Percentiles rank a stretch among this genome's conserved stretches.
These are phyloP conservation scores for Kluyveromyces lactis DNA, from an alignment of 805 yeast species.

Conservation along the genomic window DNA sequence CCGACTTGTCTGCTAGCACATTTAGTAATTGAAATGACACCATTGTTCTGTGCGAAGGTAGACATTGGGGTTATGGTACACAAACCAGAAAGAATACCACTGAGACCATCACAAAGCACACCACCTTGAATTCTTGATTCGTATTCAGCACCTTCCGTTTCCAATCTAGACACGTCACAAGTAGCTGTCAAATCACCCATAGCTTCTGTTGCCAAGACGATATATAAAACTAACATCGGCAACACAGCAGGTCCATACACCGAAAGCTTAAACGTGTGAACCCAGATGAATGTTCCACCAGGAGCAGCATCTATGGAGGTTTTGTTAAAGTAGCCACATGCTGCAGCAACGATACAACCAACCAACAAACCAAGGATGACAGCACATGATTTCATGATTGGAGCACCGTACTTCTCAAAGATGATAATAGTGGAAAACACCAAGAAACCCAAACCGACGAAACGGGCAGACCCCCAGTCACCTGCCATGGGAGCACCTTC, in stretches of 20 bases:
- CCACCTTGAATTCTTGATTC: constrained; percentile 92
- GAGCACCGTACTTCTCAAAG: constrained; percentile 84
- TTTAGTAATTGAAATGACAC: constrained; percentile 86
- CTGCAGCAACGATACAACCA: constrained; percentile 91
- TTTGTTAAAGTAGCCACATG: constrained; percentile 68
- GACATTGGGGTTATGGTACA: constrained; percentile 85
- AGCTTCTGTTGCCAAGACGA: constrained; percentile 84
- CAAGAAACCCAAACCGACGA: constrained; percentile 78
- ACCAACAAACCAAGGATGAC: constrained; percentile 76
- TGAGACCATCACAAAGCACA: constrained; percentile 78
- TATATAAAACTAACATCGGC: constrained; percentile 76
- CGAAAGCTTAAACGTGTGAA: constrained; percentile 65
- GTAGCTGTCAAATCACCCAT: constrained; percentile 95
- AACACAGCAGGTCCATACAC: constrained; percentile 82
- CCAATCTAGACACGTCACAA: constrained; percentile 79
- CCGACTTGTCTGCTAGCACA: constrained; percentile 83
- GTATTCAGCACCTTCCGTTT: constrained; percentile 72
- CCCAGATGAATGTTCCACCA: constrained; percentile 80
- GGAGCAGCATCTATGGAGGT: constrained; percentile 60
- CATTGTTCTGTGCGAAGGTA: constrained; percentile 91
- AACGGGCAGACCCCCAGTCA: constrained; percentile 82
- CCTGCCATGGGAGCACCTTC: constrained; percentile 45
- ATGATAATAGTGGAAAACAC: constrained; percentile 68
- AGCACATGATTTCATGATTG: constrained; percentile 91
- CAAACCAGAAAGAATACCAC: constrained; percentile 68